phyloP scores from a whole-genome alignment of 2,329 filamentous ascomycete genomes.

The Lachnellula subtilissima region DNA sequence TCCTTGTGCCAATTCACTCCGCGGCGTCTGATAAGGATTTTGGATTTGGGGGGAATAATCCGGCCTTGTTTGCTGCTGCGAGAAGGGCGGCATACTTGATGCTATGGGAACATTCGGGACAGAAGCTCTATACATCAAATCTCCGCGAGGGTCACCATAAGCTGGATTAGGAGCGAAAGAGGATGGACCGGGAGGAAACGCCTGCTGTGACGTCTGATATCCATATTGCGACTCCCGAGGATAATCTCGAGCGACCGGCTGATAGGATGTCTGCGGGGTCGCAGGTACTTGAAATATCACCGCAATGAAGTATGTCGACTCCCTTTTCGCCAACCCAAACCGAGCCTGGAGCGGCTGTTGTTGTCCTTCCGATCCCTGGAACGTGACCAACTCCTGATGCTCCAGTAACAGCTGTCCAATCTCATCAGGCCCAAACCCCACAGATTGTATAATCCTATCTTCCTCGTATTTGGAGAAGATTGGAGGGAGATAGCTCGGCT shows the following conservation, averaged over 20 bases:
- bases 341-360: conserved; percentile 46
- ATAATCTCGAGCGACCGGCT: conserved; percentile 25
- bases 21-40: conserved; percentile 47
- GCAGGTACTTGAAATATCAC: conserved; percentile 31
- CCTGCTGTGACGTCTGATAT: conserved; percentile 25
- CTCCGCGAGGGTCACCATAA: conserved; percentile 23
- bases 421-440: conserved; percentile 51
- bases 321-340: conserved; percentile 54
- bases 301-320: conserved; percentile 59
- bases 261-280: conserved; percentile 23
- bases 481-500: conserved; percentile 58
- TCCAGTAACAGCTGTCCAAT: conserved; percentile 48
- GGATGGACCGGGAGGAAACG: conserved; percentile 19
- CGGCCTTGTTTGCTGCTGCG: conserved; percentile 39
- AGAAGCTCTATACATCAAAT: conserved; percentile 25
- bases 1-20: conserved; percentile 43
- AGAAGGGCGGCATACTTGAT: conserved; percentile 42
- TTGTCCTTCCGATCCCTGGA: conserved; percentile 48
- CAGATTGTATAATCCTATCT: conserved; percentile 48
- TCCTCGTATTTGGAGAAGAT: conserved; percentile 53
- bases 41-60: conserved; percentile 37
- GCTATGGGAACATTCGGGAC: conserved; percentile 27
- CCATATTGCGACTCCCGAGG: conserved; percentile 30
- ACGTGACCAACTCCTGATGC: conserved; percentile 51
- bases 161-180: conserved; percentile 20